A percentile compares a stretch with the other conserved stretches of the same genome.
These are phyloP conservation scores for Aphanomyces euteiches DNA, from an alignment of 352 stramenopile species.

Conservation along the genomic window DNA sequence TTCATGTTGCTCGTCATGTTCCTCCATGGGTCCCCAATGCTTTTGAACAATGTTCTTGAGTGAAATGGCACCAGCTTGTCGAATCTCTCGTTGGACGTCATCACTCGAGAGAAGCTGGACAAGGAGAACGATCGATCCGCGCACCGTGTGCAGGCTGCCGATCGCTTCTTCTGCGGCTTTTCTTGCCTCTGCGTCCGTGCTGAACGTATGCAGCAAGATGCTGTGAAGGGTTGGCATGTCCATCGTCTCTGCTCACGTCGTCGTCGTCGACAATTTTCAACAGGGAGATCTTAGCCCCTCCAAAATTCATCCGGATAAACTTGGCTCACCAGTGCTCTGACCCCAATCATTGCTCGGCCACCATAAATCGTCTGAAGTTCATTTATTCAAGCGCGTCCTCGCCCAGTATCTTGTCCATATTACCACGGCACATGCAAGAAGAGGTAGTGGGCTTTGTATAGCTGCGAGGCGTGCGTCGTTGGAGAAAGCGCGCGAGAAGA, in stretches of 20 bases:
- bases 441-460: too few species aligned
- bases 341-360: too few species aligned
- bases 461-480: too few species aligned
- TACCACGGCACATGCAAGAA: too few species aligned
- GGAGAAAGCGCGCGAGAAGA: too few species aligned
- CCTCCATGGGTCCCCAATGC: conserved; percentile 86
- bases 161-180: conserved; percentile 73
- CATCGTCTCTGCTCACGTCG: conserved; percentile 46
- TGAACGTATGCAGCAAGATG: conserved; percentile 85
- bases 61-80: conserved; percentile 91
- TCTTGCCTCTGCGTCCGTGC: conserved; percentile 61
- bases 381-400: background rate
- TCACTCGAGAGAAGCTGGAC: conserved; percentile 75
- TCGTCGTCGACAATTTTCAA: background rate
- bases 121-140: conserved; percentile 74
- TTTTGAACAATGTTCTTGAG: conserved; percentile 95
- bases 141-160: conserved; percentile 66
- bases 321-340: too few species aligned
- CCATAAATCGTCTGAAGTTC: conserved; percentile 33
- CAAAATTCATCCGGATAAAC: background rate
- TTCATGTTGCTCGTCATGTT: conserved; percentile 61
- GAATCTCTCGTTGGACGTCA: conserved; percentile 73
- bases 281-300: background rate
- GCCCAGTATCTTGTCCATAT: too few species aligned
- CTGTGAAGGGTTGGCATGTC: conserved; percentile 86